Conservation (phyloP, 2,329 filamentous ascomycete genomes). For the Aureobasidium sp. region DNA sequence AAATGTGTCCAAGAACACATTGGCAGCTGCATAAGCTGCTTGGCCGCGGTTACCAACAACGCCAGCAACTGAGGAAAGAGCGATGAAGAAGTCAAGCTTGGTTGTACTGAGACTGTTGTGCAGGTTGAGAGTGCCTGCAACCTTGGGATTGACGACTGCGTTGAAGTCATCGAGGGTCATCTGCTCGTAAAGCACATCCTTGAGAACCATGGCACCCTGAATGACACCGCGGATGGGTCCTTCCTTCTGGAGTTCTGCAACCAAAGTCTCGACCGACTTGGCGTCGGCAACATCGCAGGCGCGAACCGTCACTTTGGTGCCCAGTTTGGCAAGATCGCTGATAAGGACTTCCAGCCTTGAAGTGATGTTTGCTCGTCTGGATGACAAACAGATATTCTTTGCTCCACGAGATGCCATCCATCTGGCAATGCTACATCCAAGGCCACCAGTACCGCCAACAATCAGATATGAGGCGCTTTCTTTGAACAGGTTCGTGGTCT, state of each 20-base stretch:
- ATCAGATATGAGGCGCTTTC: slow-evolving; percentile 19
- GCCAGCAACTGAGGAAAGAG: slow-evolving; percentile 19
- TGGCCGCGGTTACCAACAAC: slow-evolving; percentile 17
- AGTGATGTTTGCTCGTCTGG: neutral
- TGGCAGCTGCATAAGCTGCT: slow-evolving; percentile 19
- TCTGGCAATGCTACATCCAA: slow-evolving; percentile 19
- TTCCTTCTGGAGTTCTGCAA: neutral
- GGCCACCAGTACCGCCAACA: slow-evolving; percentile 23
- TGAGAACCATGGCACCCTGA: slow-evolving; percentile 18
- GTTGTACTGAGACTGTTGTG: slow-evolving; percentile 16
- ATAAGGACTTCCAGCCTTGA: slow-evolving; percentile 1
- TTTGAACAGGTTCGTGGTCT: neutral
- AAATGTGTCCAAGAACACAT: slow-evolving; percentile 19
- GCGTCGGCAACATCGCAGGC: neutral
- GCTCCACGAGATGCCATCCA: slow-evolving; percentile 18
- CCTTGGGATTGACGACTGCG: slow-evolving; percentile 22
- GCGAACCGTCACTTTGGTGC: neutral
- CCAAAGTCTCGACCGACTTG: neutral
- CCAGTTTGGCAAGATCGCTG: neutral
- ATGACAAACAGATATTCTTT: slow-evolving; percentile 18
- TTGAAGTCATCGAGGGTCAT: slow-evolving; percentile 23
- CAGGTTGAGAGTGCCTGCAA: slow-evolving; percentile 26
- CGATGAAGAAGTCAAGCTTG: slow-evolving; percentile 27
- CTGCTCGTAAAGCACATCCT: slow-evolving; percentile 9
- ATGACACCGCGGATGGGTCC: slow-evolving; percentile 18